Base-by-base conservation (phyloP, 306 rosid species). In the Ammopiptanthus mongolicus region DNA sequence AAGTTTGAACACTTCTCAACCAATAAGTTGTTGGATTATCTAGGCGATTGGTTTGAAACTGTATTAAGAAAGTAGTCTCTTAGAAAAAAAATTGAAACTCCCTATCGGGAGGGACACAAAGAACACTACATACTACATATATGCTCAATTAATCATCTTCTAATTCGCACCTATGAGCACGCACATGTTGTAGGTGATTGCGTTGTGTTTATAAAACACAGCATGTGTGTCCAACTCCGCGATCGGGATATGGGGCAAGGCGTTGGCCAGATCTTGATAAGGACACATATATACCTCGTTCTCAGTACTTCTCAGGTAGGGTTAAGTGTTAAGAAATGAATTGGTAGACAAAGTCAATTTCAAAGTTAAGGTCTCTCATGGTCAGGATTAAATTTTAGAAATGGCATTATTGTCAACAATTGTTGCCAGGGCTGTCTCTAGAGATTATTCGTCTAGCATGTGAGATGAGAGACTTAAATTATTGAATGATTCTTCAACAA, bases 321-420 rank as follows among this genome's bases (percentile, higher is more conserved):
- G 90, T 81, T 69, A 65, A 86, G 72, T 92, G 93, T 74, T 90
- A 92, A 1, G 97, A 39, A 5, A 90, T 86, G 78, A 88, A 88
- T 83, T 88, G 89, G 83, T 86, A 88, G 59, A 84, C 29, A 50
- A 89, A 84, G 56, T 86, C 87, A 21, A 77, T 58, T 61, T 74
- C 85, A 83, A 90, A 78, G 65, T 62, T 84, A 19, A 86, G 81
- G 52, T 83, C 89, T 78, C 82, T 74, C 36, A 88, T 86, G 86
- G 69, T 67, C 73, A 22, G 88, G 82, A 65, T 83, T 29, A 57
- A 90, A 76, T 81, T 74, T 78, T 44, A 82, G 63, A 64, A 47
- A 69, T n/a, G 41, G 69, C 78, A 74, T 81, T 80, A 37, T 90
- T 88, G 74, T 86, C 88, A 11, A 71, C 68, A 0, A 90, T 34